phyloP scores from a whole-genome alignment of 2,329 filamentous ascomycete genomes.

The Neonectria ditissima region DNA sequence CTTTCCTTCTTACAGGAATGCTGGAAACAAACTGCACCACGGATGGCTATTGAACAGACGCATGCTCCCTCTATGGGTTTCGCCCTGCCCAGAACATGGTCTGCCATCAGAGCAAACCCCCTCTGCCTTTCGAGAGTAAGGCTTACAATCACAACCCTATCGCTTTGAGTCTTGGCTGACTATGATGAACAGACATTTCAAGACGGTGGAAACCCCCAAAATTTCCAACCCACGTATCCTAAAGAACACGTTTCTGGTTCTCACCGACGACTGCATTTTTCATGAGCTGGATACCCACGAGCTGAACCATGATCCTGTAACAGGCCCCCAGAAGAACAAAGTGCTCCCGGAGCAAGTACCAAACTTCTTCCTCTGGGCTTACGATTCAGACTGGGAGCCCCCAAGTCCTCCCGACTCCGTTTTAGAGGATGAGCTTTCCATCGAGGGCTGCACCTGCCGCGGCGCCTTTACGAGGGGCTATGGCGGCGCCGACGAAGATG shows the following conservation, averaged over 20 bases:
- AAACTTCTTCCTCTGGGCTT: background rate
- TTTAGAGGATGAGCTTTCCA: background rate
- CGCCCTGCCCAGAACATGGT: background rate
- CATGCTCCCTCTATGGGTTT: background rate
- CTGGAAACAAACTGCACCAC: background rate
- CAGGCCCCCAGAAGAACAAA: background rate
- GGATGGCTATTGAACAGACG: background rate
- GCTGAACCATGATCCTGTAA: background rate
- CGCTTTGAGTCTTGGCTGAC: background rate
- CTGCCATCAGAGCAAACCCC: background rate
- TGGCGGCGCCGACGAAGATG: conserved; percentile 17
- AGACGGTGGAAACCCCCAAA: background rate
- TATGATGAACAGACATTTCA: background rate
- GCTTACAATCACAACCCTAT: background rate
- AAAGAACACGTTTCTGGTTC: background rate
- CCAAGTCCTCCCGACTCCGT: background rate
- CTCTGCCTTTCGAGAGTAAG: background rate
- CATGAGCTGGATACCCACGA: background rate
- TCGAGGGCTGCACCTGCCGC: conserved; percentile 6
- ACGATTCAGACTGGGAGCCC: background rate
- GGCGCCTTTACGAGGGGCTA: conserved; percentile 1
- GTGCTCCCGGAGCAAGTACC: background rate
- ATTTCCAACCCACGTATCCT: background rate
- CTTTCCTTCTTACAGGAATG: background rate
- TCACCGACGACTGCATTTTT: background rate